Evolutionary conservation across 768 basidiomycete species (phyloP).

Genomic region (Fistulinella prunicolor): DNA sequence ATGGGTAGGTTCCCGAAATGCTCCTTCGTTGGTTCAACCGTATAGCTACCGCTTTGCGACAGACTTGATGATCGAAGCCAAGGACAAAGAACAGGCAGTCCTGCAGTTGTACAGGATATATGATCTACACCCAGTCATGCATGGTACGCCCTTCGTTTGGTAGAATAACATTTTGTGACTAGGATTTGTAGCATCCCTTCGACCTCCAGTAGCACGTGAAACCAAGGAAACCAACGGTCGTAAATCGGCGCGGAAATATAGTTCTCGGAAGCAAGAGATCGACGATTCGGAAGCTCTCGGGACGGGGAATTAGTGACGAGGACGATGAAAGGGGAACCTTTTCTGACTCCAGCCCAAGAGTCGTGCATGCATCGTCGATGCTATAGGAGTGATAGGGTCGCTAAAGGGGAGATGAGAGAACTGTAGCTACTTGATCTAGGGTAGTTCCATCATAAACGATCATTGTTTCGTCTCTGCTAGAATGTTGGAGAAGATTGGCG

Average conservation of each 20-base stretch:
- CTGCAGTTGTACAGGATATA: constrained; percentile 82
- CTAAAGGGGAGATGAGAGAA: no score
- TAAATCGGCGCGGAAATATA: constrained; percentile 31
- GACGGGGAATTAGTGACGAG: constrained; percentile 1
- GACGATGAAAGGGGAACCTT: background rate
- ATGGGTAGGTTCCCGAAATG: constrained; percentile 44
- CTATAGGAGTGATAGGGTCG: no score
- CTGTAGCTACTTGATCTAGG: no score
- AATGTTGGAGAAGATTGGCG: no score
- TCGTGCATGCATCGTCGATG: no score
- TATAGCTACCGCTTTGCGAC: constrained; percentile 21
- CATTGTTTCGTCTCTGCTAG: no score
- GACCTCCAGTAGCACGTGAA: constrained; percentile 42
- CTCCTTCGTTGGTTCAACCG: background rate
- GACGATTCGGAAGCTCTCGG: constrained; percentile 27
- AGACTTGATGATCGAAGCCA: constrained; percentile 93
- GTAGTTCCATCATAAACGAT: no score
- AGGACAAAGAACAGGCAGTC: constrained; percentile 93
- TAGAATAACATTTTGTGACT: background rate
- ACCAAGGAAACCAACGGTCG: constrained; percentile 44
- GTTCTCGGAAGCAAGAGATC: constrained; percentile 26
- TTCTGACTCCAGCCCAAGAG: no score
- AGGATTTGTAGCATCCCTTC: constrained; percentile 31
- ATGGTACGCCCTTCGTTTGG: constrained; percentile 39
- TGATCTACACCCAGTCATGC: constrained; percentile 57